Percentiles rank a stretch among this genome's conserved stretches.
Conservation (phyloP, 352 stramenopile genomes). For the Globisporangium rhizosaccharum region DNA sequence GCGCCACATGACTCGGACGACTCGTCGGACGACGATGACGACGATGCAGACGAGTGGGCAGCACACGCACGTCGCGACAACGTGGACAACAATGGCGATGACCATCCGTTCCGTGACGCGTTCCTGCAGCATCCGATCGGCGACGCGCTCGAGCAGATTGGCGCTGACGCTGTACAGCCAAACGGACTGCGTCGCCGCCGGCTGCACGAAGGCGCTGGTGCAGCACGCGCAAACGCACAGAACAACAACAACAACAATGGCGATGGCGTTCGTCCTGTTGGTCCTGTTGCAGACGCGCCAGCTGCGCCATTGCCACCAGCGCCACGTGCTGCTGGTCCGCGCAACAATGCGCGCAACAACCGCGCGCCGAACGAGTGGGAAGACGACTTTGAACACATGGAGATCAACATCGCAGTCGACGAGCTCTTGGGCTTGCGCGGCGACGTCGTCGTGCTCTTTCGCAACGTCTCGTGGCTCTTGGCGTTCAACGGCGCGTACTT, state of each 20-base stretch:
- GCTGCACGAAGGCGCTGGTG: neutral
- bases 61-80: neutral
- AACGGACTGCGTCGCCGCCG: constrained; percentile 41
- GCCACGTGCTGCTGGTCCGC: neutral
- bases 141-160: constrained; percentile 17
- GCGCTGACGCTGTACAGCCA: constrained; percentile 14
- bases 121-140: constrained; percentile 36
- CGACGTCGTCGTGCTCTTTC: constrained; percentile 90
- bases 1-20: constrained; percentile 39
- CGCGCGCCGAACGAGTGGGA: constrained; percentile 62
- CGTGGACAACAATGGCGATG: neutral
- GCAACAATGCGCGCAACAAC: constrained; percentile 15
- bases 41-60: constrained; percentile 24
- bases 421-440: constrained; percentile 96
- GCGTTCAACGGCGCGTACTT: constrained; percentile 97
- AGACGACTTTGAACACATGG: constrained; percentile 89
- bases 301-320: neutral
- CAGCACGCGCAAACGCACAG: constrained; percentile 1
- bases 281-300: too few species aligned
- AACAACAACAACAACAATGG: neutral
- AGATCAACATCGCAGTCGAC: constrained; percentile 95
- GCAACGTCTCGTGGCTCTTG: constrained; percentile 96
- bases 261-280: too few species aligned
- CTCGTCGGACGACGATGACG: constrained; percentile 57
- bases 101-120: constrained; percentile 34